These are phyloP conservation scores for Sarocladiaceae sp. DNA, from an alignment of 2,329 filamentous ascomycete genomes.

Conservation along the genomic window DNA sequence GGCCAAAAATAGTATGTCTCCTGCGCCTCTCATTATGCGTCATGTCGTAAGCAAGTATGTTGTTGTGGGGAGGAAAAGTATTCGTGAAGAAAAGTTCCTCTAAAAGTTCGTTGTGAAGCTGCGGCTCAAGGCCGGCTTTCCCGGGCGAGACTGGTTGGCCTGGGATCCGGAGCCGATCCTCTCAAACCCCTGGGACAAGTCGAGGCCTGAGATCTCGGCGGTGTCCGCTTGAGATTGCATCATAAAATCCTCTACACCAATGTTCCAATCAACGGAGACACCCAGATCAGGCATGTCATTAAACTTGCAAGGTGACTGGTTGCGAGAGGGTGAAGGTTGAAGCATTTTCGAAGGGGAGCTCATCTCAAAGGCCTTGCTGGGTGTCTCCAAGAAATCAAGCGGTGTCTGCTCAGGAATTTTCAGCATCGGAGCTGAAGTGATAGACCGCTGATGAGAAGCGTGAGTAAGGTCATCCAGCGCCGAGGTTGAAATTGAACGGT, in stretches of 20 bases:
- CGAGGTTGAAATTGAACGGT: slow-evolving; percentile 57
- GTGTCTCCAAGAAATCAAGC: slow-evolving; percentile 41
- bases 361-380: slow-evolving; percentile 51
- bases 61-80: neutral
- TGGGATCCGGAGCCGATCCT: slow-evolving; percentile 56
- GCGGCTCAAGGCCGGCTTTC: slow-evolving; percentile 29
- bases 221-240: slow-evolving; percentile 43
- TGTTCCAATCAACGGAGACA: slow-evolving; percentile 32
- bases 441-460: slow-evolving; percentile 42
- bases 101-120: slow-evolving; percentile 32
- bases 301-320: slow-evolving; percentile 47
- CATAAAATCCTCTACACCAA: slow-evolving; percentile 31
- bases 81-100: slow-evolving; percentile 10
- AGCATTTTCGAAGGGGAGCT: slow-evolving; percentile 50
- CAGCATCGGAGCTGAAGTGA: slow-evolving; percentile 44
- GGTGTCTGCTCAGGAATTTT: slow-evolving; percentile 38
- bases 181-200: slow-evolving; percentile 69
- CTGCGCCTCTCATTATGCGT: slow-evolving; percentile 9
- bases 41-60: slow-evolving; percentile 8
- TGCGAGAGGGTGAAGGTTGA: slow-evolving; percentile 26
- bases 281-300: slow-evolving; percentile 26
- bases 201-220: slow-evolving; percentile 54
- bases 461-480: slow-evolving; percentile 57
- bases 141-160: slow-evolving; percentile 22
- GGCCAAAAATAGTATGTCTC: slow-evolving; percentile 6